Evolutionary conservation across 1,284 basidiomycete genomes (phyloP), one percentile per base, ranked within the genome.

Genomic region (Naganishia sp.): DNA sequence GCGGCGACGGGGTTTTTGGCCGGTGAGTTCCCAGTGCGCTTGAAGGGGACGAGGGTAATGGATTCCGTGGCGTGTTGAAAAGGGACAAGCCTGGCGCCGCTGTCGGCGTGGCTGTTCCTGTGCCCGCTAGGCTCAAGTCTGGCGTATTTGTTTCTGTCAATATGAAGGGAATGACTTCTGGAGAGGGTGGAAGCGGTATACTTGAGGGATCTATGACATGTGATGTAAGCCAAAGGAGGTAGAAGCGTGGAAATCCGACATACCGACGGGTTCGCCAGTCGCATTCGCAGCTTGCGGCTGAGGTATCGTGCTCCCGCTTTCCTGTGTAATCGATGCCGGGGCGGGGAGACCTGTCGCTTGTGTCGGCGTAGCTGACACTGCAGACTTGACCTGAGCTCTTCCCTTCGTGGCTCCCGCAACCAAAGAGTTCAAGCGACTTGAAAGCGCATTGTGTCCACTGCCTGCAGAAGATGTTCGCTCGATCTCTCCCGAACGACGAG

Each of bases 161-260:
- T 13, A 66, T 56, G 36, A 54, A 60, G 1, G 64, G 63, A 16
- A 18, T 28, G 11, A 64, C 16, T 23, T 55, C 63, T 15, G 70
- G 70, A 23, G 69, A 70, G 2, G 66, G 68, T 31, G 70, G 70
- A 7, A 72, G 65, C 15, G 70, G 69, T 18, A 70, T 63, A 2
- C 39, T 48, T 6, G 57, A 52, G 15, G 70, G 70, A 28, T 71
- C 70, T 54, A 25, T 13, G 15, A 21, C 28, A 48, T 21, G 33
- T 18, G 39, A n/a, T 21, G 36, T 25, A 53, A 21, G 36, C 10
- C 28, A 28, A 28, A 28, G 36, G 11, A 4, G 54, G 16, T 16
- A 42, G 54, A 7, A 45, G n/a, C 21, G 43, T 42, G 2, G 18
- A 11, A 36, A 3, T 16, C 10, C 28, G 15, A 61, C 59, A 36